Conservation (phyloP, 495 filamentous ascomycete species). For the Daldinia vernicosa region DNA sequence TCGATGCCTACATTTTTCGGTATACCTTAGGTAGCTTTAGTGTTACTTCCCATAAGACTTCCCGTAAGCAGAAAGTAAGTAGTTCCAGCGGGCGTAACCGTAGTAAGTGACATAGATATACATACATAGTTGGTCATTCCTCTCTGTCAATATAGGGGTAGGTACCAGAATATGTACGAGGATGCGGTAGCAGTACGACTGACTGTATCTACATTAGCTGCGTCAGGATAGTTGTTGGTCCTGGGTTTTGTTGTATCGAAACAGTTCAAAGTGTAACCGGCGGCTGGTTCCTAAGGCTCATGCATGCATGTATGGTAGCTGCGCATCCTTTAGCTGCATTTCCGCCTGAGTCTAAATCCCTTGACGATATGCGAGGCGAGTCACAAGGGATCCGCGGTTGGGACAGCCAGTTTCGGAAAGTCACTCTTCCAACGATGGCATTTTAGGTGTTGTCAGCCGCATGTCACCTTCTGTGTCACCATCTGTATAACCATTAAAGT, state of each 20-base stretch:
- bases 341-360: background rate
- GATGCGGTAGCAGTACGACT: background rate
- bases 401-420: background rate
- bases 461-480: background rate
- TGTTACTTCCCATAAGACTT: constrained; percentile 8
- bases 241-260: background rate
- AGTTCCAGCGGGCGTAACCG: background rate
- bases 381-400: background rate
- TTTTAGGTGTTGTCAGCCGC: background rate
- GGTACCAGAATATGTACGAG: background rate
- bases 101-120: background rate
- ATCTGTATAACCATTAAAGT: background rate
- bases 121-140: background rate
- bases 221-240: background rate
- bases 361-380: background rate
- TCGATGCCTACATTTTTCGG: constrained; percentile 15
- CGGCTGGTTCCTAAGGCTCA: background rate
- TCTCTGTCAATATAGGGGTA: background rate
- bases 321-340: background rate
- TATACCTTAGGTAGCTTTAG: constrained; percentile 13
- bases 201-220: background rate
- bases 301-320: background rate
- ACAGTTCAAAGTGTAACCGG: background rate
- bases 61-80: background rate
- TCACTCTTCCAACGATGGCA: background rate